phyloP scores from a whole-genome alignment of 202 grass and related monocot genomes.

The Elaeis oleifera region DNA sequence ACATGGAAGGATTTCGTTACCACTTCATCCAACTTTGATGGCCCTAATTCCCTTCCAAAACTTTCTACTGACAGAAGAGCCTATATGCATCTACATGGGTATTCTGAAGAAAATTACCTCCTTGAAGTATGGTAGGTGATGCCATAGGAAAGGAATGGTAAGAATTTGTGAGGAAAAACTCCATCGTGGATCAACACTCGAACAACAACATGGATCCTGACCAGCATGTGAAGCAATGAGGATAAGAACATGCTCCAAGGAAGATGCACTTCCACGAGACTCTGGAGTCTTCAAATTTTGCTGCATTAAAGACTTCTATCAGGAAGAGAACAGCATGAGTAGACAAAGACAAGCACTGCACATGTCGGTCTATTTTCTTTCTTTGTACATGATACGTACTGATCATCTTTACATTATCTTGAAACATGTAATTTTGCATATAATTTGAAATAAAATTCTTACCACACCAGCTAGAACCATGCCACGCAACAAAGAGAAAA shows the following conservation, averaged over 20 bases:
- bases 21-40: not conserved
- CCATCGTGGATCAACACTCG: conserved; percentile 52
- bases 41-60: not conserved
- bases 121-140: conserved; percentile 75
- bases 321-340: not conserved
- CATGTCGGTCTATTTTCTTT: too few relatives aligned
- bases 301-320: conserved; percentile 41
- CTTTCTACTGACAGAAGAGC: not conserved
- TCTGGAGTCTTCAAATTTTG: conserved; percentile 41
- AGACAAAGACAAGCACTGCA: too few relatives aligned
- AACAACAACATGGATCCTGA: conserved; percentile 44
- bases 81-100: too few relatives aligned
- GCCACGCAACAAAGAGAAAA: conserved; percentile 64
- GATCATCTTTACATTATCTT: too few relatives aligned
- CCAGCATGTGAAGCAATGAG: conserved; percentile 74
- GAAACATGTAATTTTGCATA: not conserved
- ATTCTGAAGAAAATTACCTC: conserved; percentile 36
- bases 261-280: conserved; percentile 36
- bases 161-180: conserved; percentile 84
- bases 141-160: conserved; percentile 90
- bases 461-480: conserved; percentile 61
- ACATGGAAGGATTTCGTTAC: too few relatives aligned
- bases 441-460: conserved; percentile 20
- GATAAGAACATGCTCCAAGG: conserved; percentile 64
- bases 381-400: too few relatives aligned